A percentile compares a stretch with the other conserved stretches of the same genome.
These are phyloP conservation scores for Leishmania aethiopica DNA, from an alignment of 208 protist species.

Conservation along the genomic window DNA sequence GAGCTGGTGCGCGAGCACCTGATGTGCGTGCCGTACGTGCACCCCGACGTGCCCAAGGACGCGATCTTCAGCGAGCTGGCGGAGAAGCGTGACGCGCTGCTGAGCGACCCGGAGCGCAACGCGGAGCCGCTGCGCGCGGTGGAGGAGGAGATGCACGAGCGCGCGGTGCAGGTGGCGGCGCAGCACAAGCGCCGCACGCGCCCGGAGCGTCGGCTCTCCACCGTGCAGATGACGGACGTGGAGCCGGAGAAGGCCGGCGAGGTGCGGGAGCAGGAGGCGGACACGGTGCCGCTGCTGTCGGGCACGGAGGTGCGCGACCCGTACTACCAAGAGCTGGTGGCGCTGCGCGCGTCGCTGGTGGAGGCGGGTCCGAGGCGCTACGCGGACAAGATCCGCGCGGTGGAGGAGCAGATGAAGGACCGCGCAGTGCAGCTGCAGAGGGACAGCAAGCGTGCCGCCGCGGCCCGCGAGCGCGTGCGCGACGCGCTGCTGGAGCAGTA, in stretches of 20 bases:
- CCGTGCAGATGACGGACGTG: conserved; percentile 36
- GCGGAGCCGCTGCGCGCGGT: conserved; percentile 10
- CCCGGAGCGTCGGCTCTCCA: not conserved
- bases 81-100: conserved; percentile 15
- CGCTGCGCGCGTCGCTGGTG: conserved; percentile 35
- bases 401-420: conserved; percentile 42
- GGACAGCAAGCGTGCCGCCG: not conserved
- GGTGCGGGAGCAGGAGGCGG: conserved; percentile 17
- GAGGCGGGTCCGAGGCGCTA: conserved; percentile 34
- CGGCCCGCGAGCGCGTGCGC: too few species aligned
- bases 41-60: conserved; percentile 34
- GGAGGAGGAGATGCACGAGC: conserved; percentile 28
- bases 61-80: conserved; percentile 37
- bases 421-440: conserved; percentile 39
- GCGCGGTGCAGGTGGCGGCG: too few species aligned
- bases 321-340: conserved; percentile 59
- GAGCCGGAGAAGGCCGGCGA: conserved; percentile 25
- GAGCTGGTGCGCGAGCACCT: conserved; percentile 22
- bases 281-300: conserved; percentile 17
- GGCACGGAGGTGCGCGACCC: conserved; percentile 23
- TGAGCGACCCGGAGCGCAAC: conserved; percentile 25
- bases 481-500: conserved; percentile 33
- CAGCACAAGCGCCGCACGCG: conserved; percentile 13
- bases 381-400: conserved; percentile 38
- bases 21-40: conserved; percentile 17